Percentiles rank a stretch among this genome's conserved stretches.
phyloP scores from a whole-genome alignment of 2,329 filamentous ascomycete genomes.

The Pseudocercospora eumusae region DNA sequence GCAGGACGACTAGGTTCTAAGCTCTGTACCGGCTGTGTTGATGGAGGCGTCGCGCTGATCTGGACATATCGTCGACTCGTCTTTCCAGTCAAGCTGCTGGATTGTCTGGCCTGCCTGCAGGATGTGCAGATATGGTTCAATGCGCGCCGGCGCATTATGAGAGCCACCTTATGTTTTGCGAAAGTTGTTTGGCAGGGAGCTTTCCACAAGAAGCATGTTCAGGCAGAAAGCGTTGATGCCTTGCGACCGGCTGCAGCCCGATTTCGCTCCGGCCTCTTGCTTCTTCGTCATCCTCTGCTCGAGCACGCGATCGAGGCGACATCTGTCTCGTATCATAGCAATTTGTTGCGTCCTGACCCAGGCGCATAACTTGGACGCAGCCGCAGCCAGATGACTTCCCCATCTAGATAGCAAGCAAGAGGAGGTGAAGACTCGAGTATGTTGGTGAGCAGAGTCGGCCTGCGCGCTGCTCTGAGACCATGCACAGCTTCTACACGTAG shows the following conservation, averaged over 20 bases:
- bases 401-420: not conserved
- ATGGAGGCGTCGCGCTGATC: conserved; percentile 49
- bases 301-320: conserved; percentile 2
- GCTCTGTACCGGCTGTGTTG: conserved; percentile 42
- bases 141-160: conserved; percentile 37
- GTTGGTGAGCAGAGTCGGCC: conserved; percentile 35
- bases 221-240: not conserved
- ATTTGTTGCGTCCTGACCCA: not conserved
- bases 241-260: not conserved
- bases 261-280: not conserved
- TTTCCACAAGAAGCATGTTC: not conserved
- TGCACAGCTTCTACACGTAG: conserved; percentile 16
- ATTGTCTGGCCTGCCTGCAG: conserved; percentile 29
- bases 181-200: not conserved
- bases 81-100: conserved; percentile 16
- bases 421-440: conserved; percentile 24
- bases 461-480: conserved; percentile 28
- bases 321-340: not conserved
- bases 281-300: not conserved
- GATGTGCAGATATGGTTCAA: conserved; percentile 33
- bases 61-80: conserved; percentile 44
- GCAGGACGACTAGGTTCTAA: conserved; percentile 36
- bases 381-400: not conserved
- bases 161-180: conserved; percentile 1
- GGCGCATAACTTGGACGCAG: not conserved